A percentile compares a stretch with the other conserved stretches of the same genome.
phyloP scores from a whole-genome alignment of 2,329 filamentous ascomycete genomes.

The Neobulgaria alba region DNA sequence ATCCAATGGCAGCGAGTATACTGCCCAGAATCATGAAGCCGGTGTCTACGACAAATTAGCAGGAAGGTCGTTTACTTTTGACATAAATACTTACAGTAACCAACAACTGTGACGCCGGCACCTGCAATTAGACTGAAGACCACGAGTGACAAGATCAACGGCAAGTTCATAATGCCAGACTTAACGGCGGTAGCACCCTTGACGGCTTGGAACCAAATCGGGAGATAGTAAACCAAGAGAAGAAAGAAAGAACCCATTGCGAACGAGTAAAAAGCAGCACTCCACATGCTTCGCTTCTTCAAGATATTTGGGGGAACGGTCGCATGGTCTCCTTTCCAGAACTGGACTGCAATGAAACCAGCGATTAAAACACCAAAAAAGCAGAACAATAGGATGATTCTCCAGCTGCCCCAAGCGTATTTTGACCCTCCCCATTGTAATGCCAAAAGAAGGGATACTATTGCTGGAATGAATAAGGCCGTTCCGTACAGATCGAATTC shows the following conservation, averaged over 20 bases:
- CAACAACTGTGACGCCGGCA: conserved; percentile 34
- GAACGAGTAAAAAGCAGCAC: conserved; percentile 28
- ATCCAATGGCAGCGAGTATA: background rate
- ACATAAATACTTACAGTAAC: conserved; percentile 37
- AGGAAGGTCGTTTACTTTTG: background rate
- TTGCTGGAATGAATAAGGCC: conserved; percentile 29
- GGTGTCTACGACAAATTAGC: background rate
- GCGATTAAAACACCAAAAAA: conserved; percentile 26
- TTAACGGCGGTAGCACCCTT: conserved; percentile 35
- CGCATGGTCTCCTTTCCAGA: conserved; percentile 32
- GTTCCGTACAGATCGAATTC: conserved; percentile 32
- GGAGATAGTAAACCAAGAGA: conserved; percentile 35
- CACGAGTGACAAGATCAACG: conserved; percentile 28
- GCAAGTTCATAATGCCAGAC: conserved; percentile 35
- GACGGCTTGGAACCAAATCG: conserved; percentile 42
- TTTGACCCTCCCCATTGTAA: conserved; percentile 34
- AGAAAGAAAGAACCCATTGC: conserved; percentile 31
- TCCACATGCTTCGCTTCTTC: conserved; percentile 30
- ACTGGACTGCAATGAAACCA: conserved; percentile 28
- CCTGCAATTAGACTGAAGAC: conserved; percentile 17
- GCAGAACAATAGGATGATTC: conserved; percentile 30
- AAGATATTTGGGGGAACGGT: conserved; percentile 34
- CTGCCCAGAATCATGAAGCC: background rate
- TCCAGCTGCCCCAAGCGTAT: conserved; percentile 29
- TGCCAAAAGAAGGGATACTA: conserved; percentile 33